These are phyloP conservation scores for Botrytis aclada DNA, from an alignment of 2,329 filamentous ascomycete species.

Conservation along the genomic window DNA sequence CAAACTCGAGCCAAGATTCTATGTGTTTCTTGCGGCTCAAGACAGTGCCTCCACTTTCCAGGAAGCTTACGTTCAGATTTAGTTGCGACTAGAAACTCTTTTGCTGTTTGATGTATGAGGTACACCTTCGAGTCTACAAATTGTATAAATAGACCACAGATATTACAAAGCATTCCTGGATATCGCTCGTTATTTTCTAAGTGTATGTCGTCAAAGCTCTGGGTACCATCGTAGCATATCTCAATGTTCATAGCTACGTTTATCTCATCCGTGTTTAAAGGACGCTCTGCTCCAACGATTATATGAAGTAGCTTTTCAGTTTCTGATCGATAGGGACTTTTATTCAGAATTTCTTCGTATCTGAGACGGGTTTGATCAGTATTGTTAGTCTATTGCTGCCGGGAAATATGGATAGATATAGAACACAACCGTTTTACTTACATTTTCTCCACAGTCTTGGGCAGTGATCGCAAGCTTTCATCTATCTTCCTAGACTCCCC, in stretches of 20 bases:
- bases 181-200: not conserved
- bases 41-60: too few relatives aligned
- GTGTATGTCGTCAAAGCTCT: rapidly evolving
- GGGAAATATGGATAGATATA: too few relatives aligned
- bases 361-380: not conserved
- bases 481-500: not conserved
- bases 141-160: conserved; percentile 16
- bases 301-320: conserved; percentile 14
- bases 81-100: conserved; percentile 16
- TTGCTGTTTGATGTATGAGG: conserved; percentile 21
- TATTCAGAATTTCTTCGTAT: conserved; percentile 12
- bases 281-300: conserved; percentile 1
- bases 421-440: not conserved
- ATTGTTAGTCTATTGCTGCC: too few relatives aligned
- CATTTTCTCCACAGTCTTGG: not conserved
- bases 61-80: too few relatives aligned
- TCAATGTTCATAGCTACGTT: not conserved
- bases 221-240: not conserved
- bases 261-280: not conserved
- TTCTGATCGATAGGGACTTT: not conserved
- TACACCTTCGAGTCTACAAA: conserved; percentile 17
- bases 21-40: too few relatives aligned
- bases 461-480: not conserved
- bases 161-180: not conserved
- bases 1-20: too few relatives aligned